Conservation (phyloP, 2,329 filamentous ascomycete genomes). For the Monilinia polystroma region DNA sequence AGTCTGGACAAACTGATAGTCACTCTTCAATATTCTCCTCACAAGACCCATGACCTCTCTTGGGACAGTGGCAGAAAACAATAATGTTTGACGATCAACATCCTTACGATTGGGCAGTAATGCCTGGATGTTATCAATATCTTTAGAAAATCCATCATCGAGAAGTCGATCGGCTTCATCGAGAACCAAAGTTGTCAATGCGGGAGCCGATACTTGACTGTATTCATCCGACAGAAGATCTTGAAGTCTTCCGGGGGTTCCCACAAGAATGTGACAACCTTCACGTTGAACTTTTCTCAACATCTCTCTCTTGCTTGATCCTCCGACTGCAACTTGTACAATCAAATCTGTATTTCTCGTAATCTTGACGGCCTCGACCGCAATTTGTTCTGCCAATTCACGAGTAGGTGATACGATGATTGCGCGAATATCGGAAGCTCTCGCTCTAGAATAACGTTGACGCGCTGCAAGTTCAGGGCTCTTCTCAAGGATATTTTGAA, state of each 20-base stretch:
- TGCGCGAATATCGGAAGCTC: constrained; percentile 62
- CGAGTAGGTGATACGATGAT: constrained; percentile 78
- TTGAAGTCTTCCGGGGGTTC: constrained; percentile 82
- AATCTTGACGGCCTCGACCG: constrained; percentile 63
- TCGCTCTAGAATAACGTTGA: constrained; percentile 40
- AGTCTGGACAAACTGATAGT: constrained; percentile 88
- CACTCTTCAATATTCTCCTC: constrained; percentile 67
- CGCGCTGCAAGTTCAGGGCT: constrained; percentile 50
- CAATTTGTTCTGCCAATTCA: constrained; percentile 79
- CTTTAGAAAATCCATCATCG: constrained; percentile 79
- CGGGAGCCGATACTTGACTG: constrained; percentile 43
- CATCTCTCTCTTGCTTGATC: constrained; percentile 66
- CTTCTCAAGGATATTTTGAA: constrained; percentile 79
- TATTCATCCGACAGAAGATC: constrained; percentile 67
- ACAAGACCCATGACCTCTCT: constrained; percentile 79
- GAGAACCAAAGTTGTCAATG: constrained; percentile 86
- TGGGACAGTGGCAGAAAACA: constrained; percentile 94
- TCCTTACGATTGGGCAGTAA: constrained; percentile 62
- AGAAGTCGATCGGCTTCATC: constrained; percentile 98
- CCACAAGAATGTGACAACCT: constrained; percentile 88
- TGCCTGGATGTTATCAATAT: constrained; percentile 59
- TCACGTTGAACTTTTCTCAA: constrained; percentile 47
- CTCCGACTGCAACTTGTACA: constrained; percentile 81
- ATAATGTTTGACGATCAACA: constrained; percentile 80
- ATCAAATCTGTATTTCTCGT: constrained; percentile 41